A percentile compares a stretch with the other conserved stretches of the same genome.
phyloP scores from a whole-genome alignment of 23 red algal species.

The Gracilaria gracilis region DNA sequence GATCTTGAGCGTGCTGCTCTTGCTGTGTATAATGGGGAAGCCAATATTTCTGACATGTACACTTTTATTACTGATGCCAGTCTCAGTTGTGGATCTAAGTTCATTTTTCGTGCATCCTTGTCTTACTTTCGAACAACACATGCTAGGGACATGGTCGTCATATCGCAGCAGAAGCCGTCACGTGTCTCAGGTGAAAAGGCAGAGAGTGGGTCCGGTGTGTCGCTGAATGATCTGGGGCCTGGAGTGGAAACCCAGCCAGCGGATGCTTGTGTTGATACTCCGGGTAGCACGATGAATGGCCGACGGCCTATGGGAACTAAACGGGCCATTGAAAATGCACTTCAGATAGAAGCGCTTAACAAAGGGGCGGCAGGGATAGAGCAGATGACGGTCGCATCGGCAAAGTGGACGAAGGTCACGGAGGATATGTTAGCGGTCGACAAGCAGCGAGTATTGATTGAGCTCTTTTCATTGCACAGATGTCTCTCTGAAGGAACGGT shows the following conservation, averaged over 20 bases:
- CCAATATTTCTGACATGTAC: conserved; percentile 46
- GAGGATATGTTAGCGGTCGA: conserved; percentile 8
- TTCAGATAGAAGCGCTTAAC: conserved; percentile 23
- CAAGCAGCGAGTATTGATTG: conserved; percentile 14
- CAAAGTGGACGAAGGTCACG: conserved; percentile 26
- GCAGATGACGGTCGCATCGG: not conserved
- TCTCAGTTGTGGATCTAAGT: not conserved
- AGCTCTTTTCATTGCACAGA: conserved; percentile 36
- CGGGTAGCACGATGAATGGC: too few species aligned
- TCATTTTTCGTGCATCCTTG: not conserved
- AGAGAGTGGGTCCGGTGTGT: not conserved
- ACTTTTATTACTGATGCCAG: conserved; percentile 6
- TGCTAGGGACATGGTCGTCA: conserved; percentile 8
- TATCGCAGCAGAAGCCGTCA: not conserved
- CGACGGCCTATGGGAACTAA: conserved; percentile 35
- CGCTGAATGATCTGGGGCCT: not conserved
- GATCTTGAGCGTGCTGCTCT: conserved; percentile 30
- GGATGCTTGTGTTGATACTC: not conserved
- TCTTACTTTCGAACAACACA: conserved; percentile 29
- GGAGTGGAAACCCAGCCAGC: not conserved
- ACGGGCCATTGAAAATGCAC: not conserved
- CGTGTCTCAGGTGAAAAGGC: not conserved
- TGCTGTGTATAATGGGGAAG: conserved; percentile 55
- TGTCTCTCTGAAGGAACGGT: conserved; percentile 15
- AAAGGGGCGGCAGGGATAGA: conserved; percentile 43